Base-by-base conservation (phyloP, 805 yeast genomes). In the Candida qinlingensis region DNA sequence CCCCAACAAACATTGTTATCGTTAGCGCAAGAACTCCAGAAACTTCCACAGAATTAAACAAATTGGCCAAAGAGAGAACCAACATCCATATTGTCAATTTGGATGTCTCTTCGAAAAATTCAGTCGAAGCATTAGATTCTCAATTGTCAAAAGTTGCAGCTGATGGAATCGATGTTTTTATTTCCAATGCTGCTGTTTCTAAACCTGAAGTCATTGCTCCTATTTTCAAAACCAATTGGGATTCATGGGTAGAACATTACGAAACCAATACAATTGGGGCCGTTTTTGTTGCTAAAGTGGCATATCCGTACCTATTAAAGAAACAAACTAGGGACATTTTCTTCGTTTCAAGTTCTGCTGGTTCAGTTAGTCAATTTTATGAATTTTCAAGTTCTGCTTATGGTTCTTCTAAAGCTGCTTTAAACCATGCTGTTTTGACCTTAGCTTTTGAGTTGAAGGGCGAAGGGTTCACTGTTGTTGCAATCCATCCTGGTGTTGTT, bases 401-500 rank as follows among this genome's bases (percentile, higher is more conserved):
- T 47, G 70, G 68, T 7, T 57, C 52, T 12, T 66, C 72, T 7
- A 68, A 69, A 46, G 65, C 67, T 7, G 70, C 68, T 3, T 40
- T 70, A 46, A 69, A 71, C 56, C 63, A 57, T 51, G 47, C 61
- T 10, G 57, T 54, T 8, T 57, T 49, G 36, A 55, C 58, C 26
- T 36, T 71, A 35, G 48, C 65, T 37, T 10, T n/a, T 30, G 73
- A 70, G 45, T 44, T 62, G 28, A 47, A 44, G 26, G 45, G 33
- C 4, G 63, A 65, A 41, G 64, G 59, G 3, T 68, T 62, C 49
- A 61, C 56, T 9, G 59, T 65, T 38, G 52, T 68, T 26, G 53
- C 70, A 10, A 11, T 70, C 11, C 70, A 69, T 45, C 77, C 77
- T 0, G 76, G 76, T 37, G 35, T 61, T 9, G 74, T 72, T 11